Evolutionary conservation across 768 basidiomycete genomes (phyloP).

Genomic region (Boletus sp.): DNA sequence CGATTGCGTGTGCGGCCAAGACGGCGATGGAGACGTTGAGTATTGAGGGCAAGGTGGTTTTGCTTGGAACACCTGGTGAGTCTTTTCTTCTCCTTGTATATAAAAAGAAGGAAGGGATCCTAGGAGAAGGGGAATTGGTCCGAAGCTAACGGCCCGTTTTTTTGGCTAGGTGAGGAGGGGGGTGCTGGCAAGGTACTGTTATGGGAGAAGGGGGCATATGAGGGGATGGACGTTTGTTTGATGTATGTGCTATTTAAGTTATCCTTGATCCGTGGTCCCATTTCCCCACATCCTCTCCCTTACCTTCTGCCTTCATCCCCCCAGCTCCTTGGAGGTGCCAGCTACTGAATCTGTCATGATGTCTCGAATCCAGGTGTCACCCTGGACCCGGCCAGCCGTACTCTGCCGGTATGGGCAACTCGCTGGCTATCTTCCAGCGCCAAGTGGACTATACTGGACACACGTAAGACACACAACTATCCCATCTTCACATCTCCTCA

Average conservation of each 20-base stretch:
- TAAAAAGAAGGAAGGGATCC: too few relatives aligned
- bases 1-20: conserved; percentile 67
- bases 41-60: conserved; percentile 64
- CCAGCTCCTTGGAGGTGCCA: too few relatives aligned
- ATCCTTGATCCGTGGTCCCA: neutral
- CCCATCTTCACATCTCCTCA: neutral
- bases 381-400: conserved; percentile 73
- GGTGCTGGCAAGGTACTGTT: conserved; percentile 70
- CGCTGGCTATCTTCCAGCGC: conserved; percentile 59
- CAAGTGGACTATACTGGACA: conserved; percentile 68
- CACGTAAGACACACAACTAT: conserved; percentile 45
- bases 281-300: too few relatives aligned
- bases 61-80: conserved; percentile 78
- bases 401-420: conserved; percentile 60
- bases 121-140: too few relatives aligned
- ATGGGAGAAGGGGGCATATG: conserved; percentile 67
- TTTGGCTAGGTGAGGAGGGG: conserved; percentile 65
- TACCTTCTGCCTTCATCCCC: too few relatives aligned
- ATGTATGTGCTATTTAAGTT: conserved; percentile 42
- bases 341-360: too few relatives aligned
- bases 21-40: conserved; percentile 58
- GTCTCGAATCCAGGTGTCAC: conserved; percentile 58
- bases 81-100: neutral
- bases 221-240: conserved; percentile 71
- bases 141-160: too few relatives aligned